Evolutionary conservation across 768 basidiomycete species (phyloP), one percentile per base, ranked within the genome.

Genomic region (Goffeauzyma gilvescens): DNA sequence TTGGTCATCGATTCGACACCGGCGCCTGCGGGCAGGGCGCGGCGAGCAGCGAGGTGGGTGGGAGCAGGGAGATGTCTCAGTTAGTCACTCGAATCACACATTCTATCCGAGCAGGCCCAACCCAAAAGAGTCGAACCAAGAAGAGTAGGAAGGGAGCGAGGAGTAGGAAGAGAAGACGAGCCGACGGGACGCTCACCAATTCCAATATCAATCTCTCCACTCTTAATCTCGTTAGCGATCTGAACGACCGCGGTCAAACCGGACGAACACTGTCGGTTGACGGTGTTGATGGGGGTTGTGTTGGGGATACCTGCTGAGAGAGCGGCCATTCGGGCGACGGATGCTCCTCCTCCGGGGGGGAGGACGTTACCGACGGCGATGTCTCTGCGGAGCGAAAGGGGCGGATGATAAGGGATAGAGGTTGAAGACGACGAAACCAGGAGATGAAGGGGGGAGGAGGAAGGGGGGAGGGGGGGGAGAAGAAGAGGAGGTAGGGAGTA

Each of bases 211-310:
- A 78, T 77, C 55, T 95, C 84, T 18, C 81, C 80, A 6, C 76
- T 65, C 48, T 76, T 72, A 51, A 96, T 87, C 44, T 79, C 72
- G 61, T 90, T 79, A 14, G 87, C 85, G 38, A 96, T 81, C 57
- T 70, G 65, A 45, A 82, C 76, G 48, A 96, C 78, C n/a, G 90
- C 79, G 74, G 89, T 84, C 37, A 96, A 70, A 18, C 89, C 87
- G 0, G 86, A 89, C 2, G 86, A 82, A 64, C 90, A 98, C 38
- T 96, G 72, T 44, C 90, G 71, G 64, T 98, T 98, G 41, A 95
- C 75, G 9, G 81, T 79, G 17, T 81, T 81, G 49, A 95, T 72
- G n/a, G 89, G 80, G 12, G 85, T 78, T 49, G 77, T 68, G 42
- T 78, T 71, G 2, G 87, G 90, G 50, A 93, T 80, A 10, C 86